phyloP scores from a whole-genome alignment of 2,329 filamentous ascomycete genomes.

The Lachnellula hyalina region DNA sequence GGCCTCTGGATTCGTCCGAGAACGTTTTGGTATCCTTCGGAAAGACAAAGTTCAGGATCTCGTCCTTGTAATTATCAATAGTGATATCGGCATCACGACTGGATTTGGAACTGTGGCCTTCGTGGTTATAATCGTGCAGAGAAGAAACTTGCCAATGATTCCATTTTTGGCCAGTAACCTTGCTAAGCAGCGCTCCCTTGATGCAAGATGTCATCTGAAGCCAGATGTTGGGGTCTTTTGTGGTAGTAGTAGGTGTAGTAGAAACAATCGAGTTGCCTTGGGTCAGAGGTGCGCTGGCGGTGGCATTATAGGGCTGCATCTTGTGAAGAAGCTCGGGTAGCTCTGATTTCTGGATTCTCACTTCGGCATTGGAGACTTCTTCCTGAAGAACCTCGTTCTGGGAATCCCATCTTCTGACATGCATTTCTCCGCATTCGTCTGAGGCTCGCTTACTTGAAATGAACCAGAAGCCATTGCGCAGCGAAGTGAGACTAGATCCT shows the following conservation, averaged over 20 bases:
- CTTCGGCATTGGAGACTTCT: constrained; percentile 41
- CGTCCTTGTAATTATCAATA: constrained; percentile 36
- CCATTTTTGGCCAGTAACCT: constrained; percentile 40
- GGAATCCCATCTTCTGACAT: constrained; percentile 50
- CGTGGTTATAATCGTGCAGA: constrained; percentile 40
- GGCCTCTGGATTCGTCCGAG: constrained; percentile 32
- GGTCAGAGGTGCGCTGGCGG: not conserved
- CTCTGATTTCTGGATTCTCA: constrained; percentile 39
- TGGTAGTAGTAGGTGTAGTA: not conserved
- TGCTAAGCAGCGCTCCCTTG: constrained; percentile 39
- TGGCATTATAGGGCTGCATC: constrained; percentile 20
- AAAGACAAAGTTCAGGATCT: constrained; percentile 46
- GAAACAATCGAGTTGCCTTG: not conserved
- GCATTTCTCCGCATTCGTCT: constrained; percentile 29
- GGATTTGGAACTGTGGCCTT: not conserved
- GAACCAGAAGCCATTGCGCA: constrained; percentile 55
- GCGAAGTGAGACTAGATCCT: constrained; percentile 42
- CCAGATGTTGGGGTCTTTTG: constrained; percentile 41
- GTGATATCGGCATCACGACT: constrained; percentile 16
- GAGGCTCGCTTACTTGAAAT: constrained; percentile 23
- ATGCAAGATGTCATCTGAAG: constrained; percentile 46
- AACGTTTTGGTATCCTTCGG: constrained; percentile 39
- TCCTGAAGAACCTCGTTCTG: constrained; percentile 50
- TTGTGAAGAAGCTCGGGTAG: constrained; percentile 23
- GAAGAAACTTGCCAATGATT: constrained; percentile 50